These are phyloP conservation scores for Aspergillus fumigatus DNA, from an alignment of 2,329 filamentous ascomycete species.

Conservation along the genomic window DNA sequence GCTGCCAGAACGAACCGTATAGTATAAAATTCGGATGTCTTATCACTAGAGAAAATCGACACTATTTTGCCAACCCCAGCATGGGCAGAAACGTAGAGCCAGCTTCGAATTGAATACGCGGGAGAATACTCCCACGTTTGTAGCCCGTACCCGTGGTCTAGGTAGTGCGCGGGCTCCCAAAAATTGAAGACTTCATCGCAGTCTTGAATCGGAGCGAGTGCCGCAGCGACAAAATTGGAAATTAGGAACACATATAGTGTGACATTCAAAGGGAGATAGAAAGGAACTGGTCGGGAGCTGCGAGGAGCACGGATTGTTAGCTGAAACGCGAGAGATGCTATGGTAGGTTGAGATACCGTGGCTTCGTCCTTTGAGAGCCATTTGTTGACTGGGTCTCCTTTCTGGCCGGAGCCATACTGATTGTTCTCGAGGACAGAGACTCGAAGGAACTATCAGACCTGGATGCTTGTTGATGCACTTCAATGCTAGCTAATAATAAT, in stretches of 20 bases:
- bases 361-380: conserved; percentile 19
- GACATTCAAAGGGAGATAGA: conserved; percentile 65
- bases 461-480: background rate
- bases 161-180: conserved; percentile 95
- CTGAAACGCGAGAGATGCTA: background rate
- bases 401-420: conserved; percentile 16
- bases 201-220: conserved; percentile 88
- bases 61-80: conserved; percentile 65
- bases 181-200: conserved; percentile 99
- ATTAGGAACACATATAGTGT: conserved; percentile 77
- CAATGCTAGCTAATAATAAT: background rate
- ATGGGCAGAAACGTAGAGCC: conserved; percentile 82
- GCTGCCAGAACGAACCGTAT: conserved; percentile 72
- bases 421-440: background rate
- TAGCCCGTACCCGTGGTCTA: conserved; percentile 84
- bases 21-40: conserved; percentile 73
- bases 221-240: conserved; percentile 69
- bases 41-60: conserved; percentile 49
- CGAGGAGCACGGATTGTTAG: conserved; percentile 4
- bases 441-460: background rate
- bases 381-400: conserved; percentile 8
- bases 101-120: conserved; percentile 89
- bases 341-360: conserved; percentile 20
- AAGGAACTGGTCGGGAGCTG: conserved; percentile 41
- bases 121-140: conserved; percentile 99